Evolutionary conservation across 2,329 filamentous ascomycete genomes (phyloP), one percentile per base, ranked within the genome.

Genomic region (Colletotrichum limetticola): DNA sequence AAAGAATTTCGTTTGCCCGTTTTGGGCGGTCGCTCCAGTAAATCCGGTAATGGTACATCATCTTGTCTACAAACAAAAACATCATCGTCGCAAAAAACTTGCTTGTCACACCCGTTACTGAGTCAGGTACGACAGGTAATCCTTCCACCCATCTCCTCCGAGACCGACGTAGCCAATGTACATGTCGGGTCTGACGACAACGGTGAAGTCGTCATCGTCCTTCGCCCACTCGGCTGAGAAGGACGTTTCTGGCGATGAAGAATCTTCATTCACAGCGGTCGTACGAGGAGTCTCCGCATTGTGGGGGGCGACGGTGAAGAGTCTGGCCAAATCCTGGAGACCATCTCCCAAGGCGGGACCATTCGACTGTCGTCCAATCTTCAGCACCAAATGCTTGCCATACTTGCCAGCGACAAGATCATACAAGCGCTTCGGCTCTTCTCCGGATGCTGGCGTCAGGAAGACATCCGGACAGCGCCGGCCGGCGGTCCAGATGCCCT

Each of bases 171-270:
- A 80, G 16, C 82, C 83, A 71, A 84, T 79, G 62, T 85, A 85
- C 83, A 84, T 83, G 70, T 85, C 83, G 16, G 83, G 83, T 14
- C 82, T 78, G 24, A 85, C 80, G 4, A 85, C 78, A 3, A 83
- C 80, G 4, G 76, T 74, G 53, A 79, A 80, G 4, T 74, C 59
- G 46, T 82, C 80, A 3, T 75, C 76, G 1, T 74, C 37, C 4
- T 71, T 64, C 32, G 80, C 77, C 76, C 79, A 79, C 26, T 81
- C 80, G 2, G 81, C 81, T 4, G 60, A 76, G 69, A 80, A 84
- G 1, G 68, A 61, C 19, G 37, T 46, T 37, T 28, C 53, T 14
- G 22, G 14, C n/a, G 30, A 56, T n/a, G 66, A 37, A 65, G 66
- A 60, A 9, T 53, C 61, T 16, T 58, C 62, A 14, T 6, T 49